Percentiles rank a stretch among this genome's conserved stretches.
Conservation (phyloP, 2,329 filamentous ascomycete species). For the Claviceps maximensis region DNA sequence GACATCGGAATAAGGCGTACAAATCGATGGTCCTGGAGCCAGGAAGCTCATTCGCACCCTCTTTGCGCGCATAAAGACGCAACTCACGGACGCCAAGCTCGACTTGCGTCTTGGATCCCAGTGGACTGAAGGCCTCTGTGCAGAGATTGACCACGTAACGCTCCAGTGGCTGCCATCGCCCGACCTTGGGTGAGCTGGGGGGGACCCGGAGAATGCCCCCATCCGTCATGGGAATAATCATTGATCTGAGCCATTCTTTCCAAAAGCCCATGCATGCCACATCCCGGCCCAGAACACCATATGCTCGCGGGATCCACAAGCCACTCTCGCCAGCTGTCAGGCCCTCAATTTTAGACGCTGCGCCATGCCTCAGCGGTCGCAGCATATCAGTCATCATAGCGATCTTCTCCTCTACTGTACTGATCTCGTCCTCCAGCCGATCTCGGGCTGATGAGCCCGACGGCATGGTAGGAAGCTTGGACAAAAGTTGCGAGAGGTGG, state of each 20-base stretch:
- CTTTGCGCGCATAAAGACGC: constrained; percentile 82
- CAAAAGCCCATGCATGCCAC: constrained; percentile 76
- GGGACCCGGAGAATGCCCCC: constrained; percentile 72
- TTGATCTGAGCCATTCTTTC: constrained; percentile 95
- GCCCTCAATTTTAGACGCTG: constrained; percentile 93
- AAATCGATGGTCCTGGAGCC: constrained; percentile 84
- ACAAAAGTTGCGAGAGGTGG: constrained; percentile 75
- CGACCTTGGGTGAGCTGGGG: constrained; percentile 76
- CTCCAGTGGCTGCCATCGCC: constrained; percentile 91
- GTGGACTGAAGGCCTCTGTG: constrained; percentile 82
- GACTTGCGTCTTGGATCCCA: constrained; percentile 90
- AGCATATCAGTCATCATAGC: constrained; percentile 91
- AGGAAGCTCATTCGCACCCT: constrained; percentile 84
- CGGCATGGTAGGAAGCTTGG: constrained; percentile 64
- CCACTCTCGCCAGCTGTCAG: constrained; percentile 90
- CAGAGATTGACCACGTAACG: constrained; percentile 95
- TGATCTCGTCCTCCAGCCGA: constrained; percentile 82
- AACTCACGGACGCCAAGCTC: constrained; percentile 83
- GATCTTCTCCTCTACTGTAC: constrained; percentile 93
- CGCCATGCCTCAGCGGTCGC: constrained; percentile 80
- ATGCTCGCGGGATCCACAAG: constrained; percentile 88
- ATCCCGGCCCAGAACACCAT: constrained; percentile 82
- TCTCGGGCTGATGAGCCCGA: constrained; percentile 77
- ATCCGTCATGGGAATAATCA: constrained; percentile 92
- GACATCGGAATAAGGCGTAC: constrained; percentile 78